Percentiles rank a stretch among this genome's conserved stretches.
phyloP scores from a whole-genome alignment of 176 grass and related monocot species.

The Eleusine indica region DNA sequence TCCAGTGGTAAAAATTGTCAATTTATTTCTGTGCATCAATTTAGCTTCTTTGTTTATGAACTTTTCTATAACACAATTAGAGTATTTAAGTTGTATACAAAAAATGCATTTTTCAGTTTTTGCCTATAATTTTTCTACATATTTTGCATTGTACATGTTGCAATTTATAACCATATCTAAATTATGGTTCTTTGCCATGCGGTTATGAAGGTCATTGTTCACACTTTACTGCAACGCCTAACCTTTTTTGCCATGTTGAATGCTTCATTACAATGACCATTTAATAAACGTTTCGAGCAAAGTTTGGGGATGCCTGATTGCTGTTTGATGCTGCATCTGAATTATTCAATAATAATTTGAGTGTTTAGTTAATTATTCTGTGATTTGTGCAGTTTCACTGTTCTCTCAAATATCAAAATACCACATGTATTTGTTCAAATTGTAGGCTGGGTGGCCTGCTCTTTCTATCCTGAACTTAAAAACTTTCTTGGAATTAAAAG shows the following conservation, averaged over 20 bases:
- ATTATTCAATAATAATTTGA: slow-evolving; percentile 7
- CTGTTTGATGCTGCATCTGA: background rate
- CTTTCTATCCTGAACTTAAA: background rate
- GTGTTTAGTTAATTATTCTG: background rate
- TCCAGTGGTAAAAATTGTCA: slow-evolving; percentile 15
- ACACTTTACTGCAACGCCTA: background rate
- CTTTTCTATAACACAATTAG: background rate
- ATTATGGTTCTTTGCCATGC: background rate
- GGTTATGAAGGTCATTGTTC: background rate
- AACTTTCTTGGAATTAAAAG: background rate
- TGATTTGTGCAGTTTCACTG: background rate
- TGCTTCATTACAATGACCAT: background rate
- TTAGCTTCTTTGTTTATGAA: background rate
- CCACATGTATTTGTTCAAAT: too few species aligned
- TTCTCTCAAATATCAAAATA: too few species aligned
- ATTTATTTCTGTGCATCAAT: slow-evolving; percentile 1
- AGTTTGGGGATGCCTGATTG: background rate
- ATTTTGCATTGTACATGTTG: background rate
- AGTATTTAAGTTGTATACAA: background rate
- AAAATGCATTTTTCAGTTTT: background rate
- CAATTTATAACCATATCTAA: background rate
- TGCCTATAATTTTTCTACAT: background rate
- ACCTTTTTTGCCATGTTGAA: background rate
- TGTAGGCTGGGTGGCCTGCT: background rate
- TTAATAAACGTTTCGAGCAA: background rate